Conservation (phyloP, 352 stramenopile genomes). For the Phytophthora tubulina region DNA sequence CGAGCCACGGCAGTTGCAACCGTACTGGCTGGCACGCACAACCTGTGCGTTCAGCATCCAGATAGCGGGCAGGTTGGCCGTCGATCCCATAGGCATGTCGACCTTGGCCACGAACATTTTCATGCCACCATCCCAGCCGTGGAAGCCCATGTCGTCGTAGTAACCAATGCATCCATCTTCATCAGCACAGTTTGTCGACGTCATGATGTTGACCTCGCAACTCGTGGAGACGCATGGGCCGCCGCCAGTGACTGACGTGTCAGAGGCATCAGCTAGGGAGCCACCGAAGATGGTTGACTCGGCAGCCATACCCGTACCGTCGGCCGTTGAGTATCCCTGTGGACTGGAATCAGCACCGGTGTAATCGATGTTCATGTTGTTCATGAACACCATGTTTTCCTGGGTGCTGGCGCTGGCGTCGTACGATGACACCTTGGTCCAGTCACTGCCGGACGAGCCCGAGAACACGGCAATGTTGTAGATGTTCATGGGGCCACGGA, state of each 20-base stretch:
- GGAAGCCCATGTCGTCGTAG: conserved; percentile 71
- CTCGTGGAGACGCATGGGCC: conserved; percentile 69
- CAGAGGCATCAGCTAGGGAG: conserved; percentile 57
- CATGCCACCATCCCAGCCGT: conserved; percentile 77
- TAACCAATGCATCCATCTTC: conserved; percentile 67
- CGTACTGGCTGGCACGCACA: conserved; percentile 76
- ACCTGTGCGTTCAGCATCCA: conserved; percentile 86
- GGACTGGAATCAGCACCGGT: conserved; percentile 50
- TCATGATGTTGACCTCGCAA: conserved; percentile 85
- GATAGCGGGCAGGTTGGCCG: conserved; percentile 71
- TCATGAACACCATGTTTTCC: conserved; percentile 73
- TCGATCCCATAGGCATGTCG: conserved; percentile 56
- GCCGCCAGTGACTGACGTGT: conserved; percentile 48
- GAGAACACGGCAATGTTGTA: conserved; percentile 69
- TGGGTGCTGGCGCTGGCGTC: conserved; percentile 32
- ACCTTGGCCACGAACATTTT: conserved; percentile 87
- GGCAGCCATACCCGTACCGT: conserved; percentile 41
- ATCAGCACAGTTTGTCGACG: conserved; percentile 55
- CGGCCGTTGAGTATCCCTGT: conserved; percentile 52
- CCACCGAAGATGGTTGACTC: conserved; percentile 60
- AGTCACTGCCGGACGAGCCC: conserved; percentile 35
- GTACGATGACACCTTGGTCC: conserved; percentile 62
- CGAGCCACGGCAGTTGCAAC: conserved; percentile 77
- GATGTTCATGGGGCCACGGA: conserved; percentile 70
- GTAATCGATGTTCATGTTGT: conserved; percentile 75